Evolutionary conservation across 208 protist genomes (phyloP).

Genomic region (Borovskyia barvae): DNA sequence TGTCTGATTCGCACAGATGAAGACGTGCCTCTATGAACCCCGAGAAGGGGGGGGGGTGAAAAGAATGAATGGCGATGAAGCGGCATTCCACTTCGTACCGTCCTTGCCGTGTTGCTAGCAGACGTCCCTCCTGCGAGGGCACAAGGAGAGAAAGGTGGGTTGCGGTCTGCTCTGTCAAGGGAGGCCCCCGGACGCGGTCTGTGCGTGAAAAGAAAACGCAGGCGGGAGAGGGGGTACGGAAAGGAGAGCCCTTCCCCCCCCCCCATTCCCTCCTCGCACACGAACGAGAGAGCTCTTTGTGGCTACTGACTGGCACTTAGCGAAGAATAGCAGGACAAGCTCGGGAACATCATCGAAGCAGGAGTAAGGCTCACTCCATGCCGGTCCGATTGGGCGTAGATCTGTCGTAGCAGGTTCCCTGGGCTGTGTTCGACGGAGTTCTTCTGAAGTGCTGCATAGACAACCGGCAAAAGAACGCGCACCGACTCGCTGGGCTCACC

Average conservation of each 20-base stretch:
- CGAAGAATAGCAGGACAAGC: conserved; percentile 20
- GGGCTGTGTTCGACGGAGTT: conserved; percentile 20
- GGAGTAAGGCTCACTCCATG: conserved; percentile 38
- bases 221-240: neutral
- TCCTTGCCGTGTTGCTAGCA: no score
- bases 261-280: neutral
- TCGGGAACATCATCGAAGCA: conserved; percentile 24
- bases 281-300: neutral
- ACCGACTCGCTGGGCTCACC: conserved; percentile 39
- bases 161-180: no score
- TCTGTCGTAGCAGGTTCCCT: conserved; percentile 33
- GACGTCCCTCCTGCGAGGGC: no score
- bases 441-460: conserved; percentile 29
- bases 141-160: no score
- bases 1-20: no score
- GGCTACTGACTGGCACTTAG: conserved; percentile 14
- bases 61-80: no score
- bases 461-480: conserved; percentile 31
- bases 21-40: no score
- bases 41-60: no score
- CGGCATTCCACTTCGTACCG: no score
- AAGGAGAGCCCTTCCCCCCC: no score
- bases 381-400: conserved; percentile 38
- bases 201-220: neutral
- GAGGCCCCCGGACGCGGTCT: no score